Percentiles rank a stretch among this genome's conserved stretches.
Evolutionary conservation across 352 stramenopile species (phyloP).

Genomic region (Globisporangium barbulae): DNA sequence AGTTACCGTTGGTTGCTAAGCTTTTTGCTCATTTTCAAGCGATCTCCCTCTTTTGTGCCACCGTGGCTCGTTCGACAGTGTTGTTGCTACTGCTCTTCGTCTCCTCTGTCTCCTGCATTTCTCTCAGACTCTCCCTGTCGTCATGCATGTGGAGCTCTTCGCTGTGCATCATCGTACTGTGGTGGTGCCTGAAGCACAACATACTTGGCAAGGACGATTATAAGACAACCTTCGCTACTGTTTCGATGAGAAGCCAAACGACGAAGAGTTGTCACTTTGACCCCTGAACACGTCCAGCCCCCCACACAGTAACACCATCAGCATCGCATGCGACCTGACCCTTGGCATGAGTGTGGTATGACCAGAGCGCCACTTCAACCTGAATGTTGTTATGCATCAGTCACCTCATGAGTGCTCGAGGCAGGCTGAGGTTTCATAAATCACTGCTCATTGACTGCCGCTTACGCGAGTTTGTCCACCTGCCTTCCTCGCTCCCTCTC

Average conservation of each 20-base stretch:
- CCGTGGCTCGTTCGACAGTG: conserved; percentile 4
- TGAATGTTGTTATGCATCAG: neutral
- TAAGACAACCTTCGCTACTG: neutral
- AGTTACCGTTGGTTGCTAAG: conserved; percentile 1
- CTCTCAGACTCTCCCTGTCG: neutral
- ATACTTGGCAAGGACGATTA: neutral
- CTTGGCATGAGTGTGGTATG: too few species aligned
- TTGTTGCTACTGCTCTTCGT: neutral
- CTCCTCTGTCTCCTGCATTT: neutral
- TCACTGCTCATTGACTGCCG: conserved; percentile 1
- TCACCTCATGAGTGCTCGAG: neutral
- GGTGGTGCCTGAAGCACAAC: neutral
- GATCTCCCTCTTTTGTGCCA: conserved; percentile 11
- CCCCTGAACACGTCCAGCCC: too few species aligned
- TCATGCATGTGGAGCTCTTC: neutral
- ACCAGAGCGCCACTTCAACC: neutral
- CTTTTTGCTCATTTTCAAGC: conserved; percentile 2
- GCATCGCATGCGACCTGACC: too few species aligned
- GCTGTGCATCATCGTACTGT: neutral
- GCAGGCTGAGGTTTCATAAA: neutral
- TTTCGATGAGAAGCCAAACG: neutral
- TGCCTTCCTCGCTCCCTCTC: neutral
- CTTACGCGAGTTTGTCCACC: neutral
- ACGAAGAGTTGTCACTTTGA: neutral
- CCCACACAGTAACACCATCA: too few species aligned